Evolutionary conservation across 23 red algal species (phyloP), one percentile per base, ranked within the genome.

Genomic region (Chondrus crispus): DNA sequence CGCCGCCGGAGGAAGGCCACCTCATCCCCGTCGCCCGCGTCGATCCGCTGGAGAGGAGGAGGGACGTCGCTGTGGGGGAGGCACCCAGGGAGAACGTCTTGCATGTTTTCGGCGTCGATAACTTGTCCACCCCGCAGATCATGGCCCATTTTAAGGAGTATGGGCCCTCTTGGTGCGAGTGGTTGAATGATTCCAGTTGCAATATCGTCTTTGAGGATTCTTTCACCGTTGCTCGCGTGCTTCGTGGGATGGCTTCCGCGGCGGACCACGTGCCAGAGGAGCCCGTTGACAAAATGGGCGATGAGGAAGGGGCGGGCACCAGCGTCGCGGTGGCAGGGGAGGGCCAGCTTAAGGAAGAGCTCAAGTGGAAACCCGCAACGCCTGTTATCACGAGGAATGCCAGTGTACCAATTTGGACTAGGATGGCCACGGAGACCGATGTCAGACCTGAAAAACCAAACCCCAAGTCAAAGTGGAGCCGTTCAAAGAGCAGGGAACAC

Each of bases 101-200:
- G 19, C 83, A 82, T 50, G 85, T 95, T 30, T 90, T 84, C 51
- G 93, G 93, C 38, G 93, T 95, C 10, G 93, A 95, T 53, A 30
- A 62, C 62, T 46, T 95, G 20, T 62, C 28, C 13, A 95, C 93
- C 7, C 24, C 33, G 8, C 75, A 95, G 14, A 29, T 95, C 11
- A 38, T 89, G 20, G 28, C 35, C 1, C 85, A 84, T 49, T 95
- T 95, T 54, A 43, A 46, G 13, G 69, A 88, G 40, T 95, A 90
- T 47, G 93, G 93, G 13, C 89, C 89, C 39, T 68, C 77, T 30
- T 92, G 89, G 89, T 68, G 55, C 45, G 89, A 92, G 62, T 92
- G 89, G 89, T 60, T 92, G 24, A 92, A 92, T 42, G 89, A 92
- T 50, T 92, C 89, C 9, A 75, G 63, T 50, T 92, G 89, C 36